Conservation (phyloP, 306 rosid species). For the Fagus crenata region DNA sequence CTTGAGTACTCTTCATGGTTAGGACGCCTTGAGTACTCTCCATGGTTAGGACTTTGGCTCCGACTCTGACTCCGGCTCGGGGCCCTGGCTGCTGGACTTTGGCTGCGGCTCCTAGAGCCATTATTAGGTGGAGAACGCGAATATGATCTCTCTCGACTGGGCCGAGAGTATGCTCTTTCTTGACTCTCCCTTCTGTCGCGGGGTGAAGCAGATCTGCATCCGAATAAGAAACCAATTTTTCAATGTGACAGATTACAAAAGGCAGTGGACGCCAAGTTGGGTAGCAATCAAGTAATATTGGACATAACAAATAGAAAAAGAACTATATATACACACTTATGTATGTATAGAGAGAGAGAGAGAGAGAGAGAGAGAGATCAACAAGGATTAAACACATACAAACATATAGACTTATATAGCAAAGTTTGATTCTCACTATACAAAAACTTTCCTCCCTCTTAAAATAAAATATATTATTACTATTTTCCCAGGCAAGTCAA, state of each 20-base stretch:
- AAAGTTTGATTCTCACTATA: no score
- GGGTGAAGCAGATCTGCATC: constrained; percentile 72
- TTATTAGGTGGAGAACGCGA: constrained; percentile 67
- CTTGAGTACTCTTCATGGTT: constrained; percentile 39
- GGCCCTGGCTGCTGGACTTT: constrained; percentile 56
- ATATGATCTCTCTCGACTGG: constrained; percentile 54
- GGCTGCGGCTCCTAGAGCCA: constrained; percentile 71
- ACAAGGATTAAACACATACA: not conserved
- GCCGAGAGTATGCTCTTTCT: constrained; percentile 60
- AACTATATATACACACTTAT: no score
- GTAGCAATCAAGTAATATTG: no score
- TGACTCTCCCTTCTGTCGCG: constrained; percentile 62
- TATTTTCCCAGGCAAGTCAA: not conserved
- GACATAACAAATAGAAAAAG: not conserved
- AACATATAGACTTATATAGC: not conserved
- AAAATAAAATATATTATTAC: not conserved
- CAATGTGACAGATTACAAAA: no score
- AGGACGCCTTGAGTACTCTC: constrained; percentile 48
- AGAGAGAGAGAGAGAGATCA: not conserved
- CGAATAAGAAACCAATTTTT: constrained; percentile 2
- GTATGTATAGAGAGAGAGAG: no score
- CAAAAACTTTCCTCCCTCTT: not conserved
- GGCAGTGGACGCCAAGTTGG: no score
- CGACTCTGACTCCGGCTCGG: constrained; percentile 52
- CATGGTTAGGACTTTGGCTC: constrained; percentile 37